Conservation (phyloP, 257 asterid species). For the Hygrophila difformis region DNA sequence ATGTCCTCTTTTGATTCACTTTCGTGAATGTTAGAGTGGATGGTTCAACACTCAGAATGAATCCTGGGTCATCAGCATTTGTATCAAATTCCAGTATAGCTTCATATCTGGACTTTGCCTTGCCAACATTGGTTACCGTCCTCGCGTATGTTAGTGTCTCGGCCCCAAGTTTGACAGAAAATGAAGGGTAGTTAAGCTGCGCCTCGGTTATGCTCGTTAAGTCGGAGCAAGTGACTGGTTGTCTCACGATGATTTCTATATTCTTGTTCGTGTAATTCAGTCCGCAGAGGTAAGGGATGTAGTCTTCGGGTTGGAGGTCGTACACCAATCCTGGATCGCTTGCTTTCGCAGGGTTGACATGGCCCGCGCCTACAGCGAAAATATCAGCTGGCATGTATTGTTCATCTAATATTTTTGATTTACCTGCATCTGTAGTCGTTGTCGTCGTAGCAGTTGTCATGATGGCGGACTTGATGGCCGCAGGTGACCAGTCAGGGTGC, state of each 20-base stretch:
- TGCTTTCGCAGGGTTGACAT: slow-evolving; percentile 37
- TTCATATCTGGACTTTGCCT: slow-evolving; percentile 20
- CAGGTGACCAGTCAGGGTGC: slow-evolving; percentile 51
- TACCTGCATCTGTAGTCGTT: not conserved
- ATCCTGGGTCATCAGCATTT: not conserved
- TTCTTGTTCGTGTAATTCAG: slow-evolving; percentile 23
- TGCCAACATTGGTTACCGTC: slow-evolving; percentile 41
- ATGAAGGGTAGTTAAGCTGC: slow-evolving; percentile 38
- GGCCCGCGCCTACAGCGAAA: slow-evolving; percentile 40
- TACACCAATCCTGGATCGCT: slow-evolving; percentile 40
- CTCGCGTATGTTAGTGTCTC: slow-evolving; percentile 18
- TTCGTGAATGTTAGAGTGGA: slow-evolving; percentile 17
- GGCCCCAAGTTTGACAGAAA: slow-evolving; percentile 20
- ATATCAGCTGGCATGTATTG: slow-evolving; percentile 19
- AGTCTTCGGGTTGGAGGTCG: slow-evolving; percentile 29
- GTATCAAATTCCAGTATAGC: not conserved
- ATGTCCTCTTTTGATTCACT: slow-evolving; percentile 27
- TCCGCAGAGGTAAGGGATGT: slow-evolving; percentile 43
- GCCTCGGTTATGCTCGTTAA: slow-evolving; percentile 23
- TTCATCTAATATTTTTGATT: slow-evolving; percentile 24
- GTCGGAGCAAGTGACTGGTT: slow-evolving; percentile 15
- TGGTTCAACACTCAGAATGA: slow-evolving; percentile 19
- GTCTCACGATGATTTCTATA: slow-evolving; percentile 19
- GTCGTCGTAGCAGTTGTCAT: slow-evolving; percentile 34
- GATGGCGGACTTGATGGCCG: slow-evolving; percentile 45